Evolutionary conservation across 495 filamentous ascomycete genomes (phyloP), one percentile per base, ranked within the genome.

Genomic region (Talaromyces wortmannii): DNA sequence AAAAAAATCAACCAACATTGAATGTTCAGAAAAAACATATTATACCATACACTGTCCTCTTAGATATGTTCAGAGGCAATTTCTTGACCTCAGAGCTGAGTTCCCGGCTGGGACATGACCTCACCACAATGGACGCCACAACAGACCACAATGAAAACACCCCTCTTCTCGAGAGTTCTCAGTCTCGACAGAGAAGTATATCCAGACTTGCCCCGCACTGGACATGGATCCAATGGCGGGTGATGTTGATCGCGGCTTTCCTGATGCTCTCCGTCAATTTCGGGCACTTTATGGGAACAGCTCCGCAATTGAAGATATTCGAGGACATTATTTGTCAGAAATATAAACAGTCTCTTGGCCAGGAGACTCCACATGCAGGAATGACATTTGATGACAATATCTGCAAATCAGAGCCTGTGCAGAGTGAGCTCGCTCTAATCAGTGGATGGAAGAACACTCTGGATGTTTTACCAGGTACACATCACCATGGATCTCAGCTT

Each of bases 381-480:
- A 32, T 52, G n/a, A 6, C 12, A 12, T 10, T 10, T 30, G 5
- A 43, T 16, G 50, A 16, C 33, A 4, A 53, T 53, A 16, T 53
- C 16, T 77, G 74, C 50, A 75, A 75, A 57, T 66, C 74, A 13
- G 72, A 69, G 45, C 52, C 65, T 1, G 71, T 77, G 29, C 75
- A 78, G 59, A 69, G 61, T 36, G 69, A 77, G 44, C 52, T 77
- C 33, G 75, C 74, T 4, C 56, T 72, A 44, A 55, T 78, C 16
- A 58, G 58, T 12, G 74, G 67, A 1, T 76, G 71, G 59, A 74
- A 69, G 55, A 66, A 72, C 31, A 71, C 65, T 7, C 67, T 71
- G 23, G 67, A 70, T 31, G 56, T 62, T 6, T 29, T 78, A 10
- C 74, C 73, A 7, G 57, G 73, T 67, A 29, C 47, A 11, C 42